Conservation (phyloP, 2,329 filamentous ascomycete genomes). For the Thielaviopsis ethacetica region DNA sequence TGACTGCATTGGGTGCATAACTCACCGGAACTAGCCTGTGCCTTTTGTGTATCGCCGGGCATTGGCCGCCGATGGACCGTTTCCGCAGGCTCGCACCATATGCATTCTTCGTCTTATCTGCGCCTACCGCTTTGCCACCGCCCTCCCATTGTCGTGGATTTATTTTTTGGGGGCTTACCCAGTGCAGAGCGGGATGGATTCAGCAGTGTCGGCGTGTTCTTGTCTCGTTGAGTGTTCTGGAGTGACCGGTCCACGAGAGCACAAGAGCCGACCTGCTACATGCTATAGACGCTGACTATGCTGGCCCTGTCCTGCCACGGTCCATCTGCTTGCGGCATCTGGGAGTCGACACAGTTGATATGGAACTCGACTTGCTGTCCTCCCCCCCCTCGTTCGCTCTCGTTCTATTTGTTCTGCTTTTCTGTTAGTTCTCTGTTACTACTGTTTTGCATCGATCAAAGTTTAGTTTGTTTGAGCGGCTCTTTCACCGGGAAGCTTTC, state of each 20-base stretch:
- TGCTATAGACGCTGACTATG: not conserved
- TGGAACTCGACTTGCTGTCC: not conserved
- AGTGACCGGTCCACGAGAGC: not conserved
- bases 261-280: not conserved
- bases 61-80: not conserved
- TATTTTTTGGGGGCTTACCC: not conserved
- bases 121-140: not conserved
- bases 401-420: not conserved
- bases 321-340: not conserved
- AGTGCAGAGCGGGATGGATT: not conserved
- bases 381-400: not conserved
- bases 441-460: not conserved
- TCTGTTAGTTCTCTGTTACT: not conserved
- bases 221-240: not conserved
- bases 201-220: not conserved
- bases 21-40: not conserved
- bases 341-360: not conserved
- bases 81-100: not conserved
- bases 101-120: not conserved
- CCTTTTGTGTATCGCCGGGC: not conserved
- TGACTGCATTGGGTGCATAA: not conserved
- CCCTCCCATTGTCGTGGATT: not conserved
- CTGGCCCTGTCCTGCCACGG: not conserved
- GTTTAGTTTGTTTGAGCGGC: not conserved
- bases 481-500: not conserved